phyloP scores from a whole-genome alignment of 108 stramenopile species.

The Cyclotella atomus region DNA sequence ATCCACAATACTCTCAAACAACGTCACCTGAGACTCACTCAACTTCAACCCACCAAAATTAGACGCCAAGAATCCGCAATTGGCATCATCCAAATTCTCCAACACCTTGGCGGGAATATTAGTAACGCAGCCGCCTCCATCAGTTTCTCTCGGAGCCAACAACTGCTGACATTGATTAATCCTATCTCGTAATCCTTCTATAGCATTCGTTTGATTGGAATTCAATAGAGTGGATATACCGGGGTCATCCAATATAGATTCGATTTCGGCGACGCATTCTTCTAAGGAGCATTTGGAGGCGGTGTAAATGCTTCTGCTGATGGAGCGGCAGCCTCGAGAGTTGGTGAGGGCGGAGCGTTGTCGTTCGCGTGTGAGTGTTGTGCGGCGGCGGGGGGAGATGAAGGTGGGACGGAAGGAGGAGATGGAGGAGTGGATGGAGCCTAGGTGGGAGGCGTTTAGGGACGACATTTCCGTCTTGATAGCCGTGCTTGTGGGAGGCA shows the following conservation, averaged over 20 bases:
- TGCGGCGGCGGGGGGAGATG: slow-evolving; percentile 9
- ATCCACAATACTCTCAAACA: background rate
- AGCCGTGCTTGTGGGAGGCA: no score
- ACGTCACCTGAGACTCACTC: background rate
- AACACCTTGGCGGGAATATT: slow-evolving; percentile 5
- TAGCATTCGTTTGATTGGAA: background rate
- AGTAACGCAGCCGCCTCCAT: background rate
- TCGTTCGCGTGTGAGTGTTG: no score
- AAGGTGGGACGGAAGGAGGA: slow-evolving; percentile 13
- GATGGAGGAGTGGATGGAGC: background rate
- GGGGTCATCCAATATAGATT: slow-evolving; percentile 22
- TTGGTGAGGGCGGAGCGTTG: background rate
- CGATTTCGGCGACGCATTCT: slow-evolving; percentile 19
- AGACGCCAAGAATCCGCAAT: slow-evolving; percentile 4
- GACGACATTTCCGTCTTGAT: no score
- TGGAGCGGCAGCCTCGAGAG: background rate
- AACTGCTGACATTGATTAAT: slow-evolving; percentile 17
- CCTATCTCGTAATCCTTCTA: background rate
- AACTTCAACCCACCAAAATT: slow-evolving; percentile 19
- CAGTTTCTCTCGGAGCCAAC: background rate
- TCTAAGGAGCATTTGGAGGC: slow-evolving; percentile 3
- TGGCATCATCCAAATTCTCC: slow-evolving; percentile 22
- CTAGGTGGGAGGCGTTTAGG: background rate
- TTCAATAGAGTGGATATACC: slow-evolving; percentile 4
- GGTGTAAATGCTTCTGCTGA: background rate